A percentile compares a stretch with the other conserved stretches of the same genome.
phyloP scores from a whole-genome alignment of 176 grass and related monocot species.

The Ananas comosus region DNA sequence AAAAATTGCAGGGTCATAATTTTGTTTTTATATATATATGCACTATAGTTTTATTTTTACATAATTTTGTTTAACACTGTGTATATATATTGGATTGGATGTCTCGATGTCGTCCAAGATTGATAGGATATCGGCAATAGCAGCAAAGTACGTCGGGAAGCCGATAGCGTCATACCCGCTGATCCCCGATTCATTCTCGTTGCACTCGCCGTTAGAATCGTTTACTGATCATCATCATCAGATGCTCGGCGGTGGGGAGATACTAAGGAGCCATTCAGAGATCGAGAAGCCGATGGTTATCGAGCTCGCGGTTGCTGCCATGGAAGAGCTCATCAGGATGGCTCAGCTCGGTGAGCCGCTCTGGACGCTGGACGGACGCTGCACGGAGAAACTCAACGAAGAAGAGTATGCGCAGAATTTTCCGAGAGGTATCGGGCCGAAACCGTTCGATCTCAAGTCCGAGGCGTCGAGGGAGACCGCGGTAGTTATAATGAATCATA shows the following conservation, averaged over 20 bases:
- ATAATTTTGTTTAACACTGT: neutral
- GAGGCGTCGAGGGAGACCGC: conserved; percentile 70
- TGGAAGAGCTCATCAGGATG: conserved; percentile 91
- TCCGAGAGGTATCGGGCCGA: conserved; percentile 40
- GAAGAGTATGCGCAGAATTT: conserved; percentile 73
- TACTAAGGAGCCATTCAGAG: conserved; percentile 48
- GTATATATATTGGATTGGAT: too few species aligned
- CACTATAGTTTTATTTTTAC: neutral
- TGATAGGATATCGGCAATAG: conserved; percentile 89
- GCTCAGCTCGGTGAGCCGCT: conserved; percentile 63
- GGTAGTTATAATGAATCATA: conserved; percentile 91
- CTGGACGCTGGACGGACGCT: conserved; percentile 45
- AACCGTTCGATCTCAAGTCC: conserved; percentile 63
- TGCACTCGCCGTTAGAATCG: conserved; percentile 36
- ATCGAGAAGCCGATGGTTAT: conserved; percentile 67
- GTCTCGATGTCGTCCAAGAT: conserved; percentile 29
- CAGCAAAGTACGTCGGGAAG: conserved; percentile 94
- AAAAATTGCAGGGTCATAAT: too few species aligned
- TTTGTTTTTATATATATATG: too few species aligned
- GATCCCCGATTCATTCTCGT: conserved; percentile 42
- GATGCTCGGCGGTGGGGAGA: conserved; percentile 30
- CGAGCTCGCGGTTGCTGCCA: conserved; percentile 86
- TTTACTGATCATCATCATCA: conserved; percentile 19
- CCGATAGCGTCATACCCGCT: conserved; percentile 75
- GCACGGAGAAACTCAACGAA: conserved; percentile 25